phyloP scores from a whole-genome alignment of 164 flowering plant genomes.

The Vitis riparia region DNA sequence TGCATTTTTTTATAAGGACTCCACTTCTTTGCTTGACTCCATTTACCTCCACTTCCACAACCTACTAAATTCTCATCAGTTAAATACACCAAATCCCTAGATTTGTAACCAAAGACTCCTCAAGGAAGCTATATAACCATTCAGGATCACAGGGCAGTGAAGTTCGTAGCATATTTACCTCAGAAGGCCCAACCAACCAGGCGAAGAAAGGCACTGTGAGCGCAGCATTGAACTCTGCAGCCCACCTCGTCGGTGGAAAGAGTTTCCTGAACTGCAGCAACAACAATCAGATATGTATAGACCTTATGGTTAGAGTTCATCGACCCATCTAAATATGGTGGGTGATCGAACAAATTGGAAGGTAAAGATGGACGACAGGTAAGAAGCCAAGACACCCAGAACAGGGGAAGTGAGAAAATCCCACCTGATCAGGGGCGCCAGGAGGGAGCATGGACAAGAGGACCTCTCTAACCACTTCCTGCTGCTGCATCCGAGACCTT shows the following conservation, averaged over 20 bases:
- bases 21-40: conserved; percentile 94
- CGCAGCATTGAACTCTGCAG: conserved; percentile 92
- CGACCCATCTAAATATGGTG: too few species aligned
- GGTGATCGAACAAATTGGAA: too few species aligned
- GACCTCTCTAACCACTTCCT: conserved; percentile 82
- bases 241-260: conserved; percentile 96
- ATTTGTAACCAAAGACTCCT: neutral
- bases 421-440: conserved; percentile 92
- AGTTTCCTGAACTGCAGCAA: conserved; percentile 79
- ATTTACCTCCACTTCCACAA: conserved; percentile 84
- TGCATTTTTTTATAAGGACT: conserved; percentile 92
- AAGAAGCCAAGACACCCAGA: neutral
- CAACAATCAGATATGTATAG: neutral
- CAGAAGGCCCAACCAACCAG: conserved; percentile 97
- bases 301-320: too few species aligned
- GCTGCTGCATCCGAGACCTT: conserved; percentile 71
- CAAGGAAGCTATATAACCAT: too few species aligned
- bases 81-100: neutral
- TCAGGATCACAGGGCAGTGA: neutral
- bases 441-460: conserved; percentile 97
- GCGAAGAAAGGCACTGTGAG: conserved; percentile 93
- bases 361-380: neutral
- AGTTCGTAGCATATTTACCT: conserved; percentile 45
- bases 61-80: conserved; percentile 36
- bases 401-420: neutral